Evolutionary conservation across 2,329 filamentous ascomycete species (phyloP), one percentile per base, ranked within the genome.

Genomic region (Exophiala aquamarina): DNA sequence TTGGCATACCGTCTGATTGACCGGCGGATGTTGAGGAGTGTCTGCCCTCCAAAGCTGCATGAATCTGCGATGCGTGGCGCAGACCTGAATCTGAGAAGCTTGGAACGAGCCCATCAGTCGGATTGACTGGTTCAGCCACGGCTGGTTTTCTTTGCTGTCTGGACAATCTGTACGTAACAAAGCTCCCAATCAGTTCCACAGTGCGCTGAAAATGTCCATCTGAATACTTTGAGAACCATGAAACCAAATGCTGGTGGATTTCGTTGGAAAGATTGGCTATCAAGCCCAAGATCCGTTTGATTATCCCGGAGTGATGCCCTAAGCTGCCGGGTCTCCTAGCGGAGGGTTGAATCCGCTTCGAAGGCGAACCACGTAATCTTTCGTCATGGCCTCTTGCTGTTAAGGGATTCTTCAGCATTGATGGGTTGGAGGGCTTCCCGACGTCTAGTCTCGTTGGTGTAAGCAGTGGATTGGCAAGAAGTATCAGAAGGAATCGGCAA

Each of bases 281-380:
- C 8, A 95, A 70, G 1, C 91, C 91, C 19, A 95, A 66, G 31
- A 94, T 83, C 29, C 91, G 81, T 66, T 95, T 95, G 59, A 94
- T 81, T 43, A 95, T 86, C 3, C 86, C 86, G 2, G 87, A 90
- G 66, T 95, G 87, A 49, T 87, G 81, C 2, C 84, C 84, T 19
- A 79, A 74, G 14, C 68, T 68, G 14, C 66, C 63, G 34, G 60
- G 61, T 14, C 63, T 63, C 48, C 55, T 32, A 54, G 44, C 21
- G 56, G 33, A 47, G 38, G 49, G 50, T 35, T 42, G 41, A 14
- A 36, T 21, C 37, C 47, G 44, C 51, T 46, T 59, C 9, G 49
- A 18, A n/a, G 39, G 55, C 48, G 36, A 58, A 36, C 18, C 58
- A 26, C 29, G 59, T 33, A 38, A 57, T 39, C 46, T 56, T 8